Evolutionary conservation across 305 asterid genomes (phyloP).

Genomic region (Solanum hybrid): DNA sequence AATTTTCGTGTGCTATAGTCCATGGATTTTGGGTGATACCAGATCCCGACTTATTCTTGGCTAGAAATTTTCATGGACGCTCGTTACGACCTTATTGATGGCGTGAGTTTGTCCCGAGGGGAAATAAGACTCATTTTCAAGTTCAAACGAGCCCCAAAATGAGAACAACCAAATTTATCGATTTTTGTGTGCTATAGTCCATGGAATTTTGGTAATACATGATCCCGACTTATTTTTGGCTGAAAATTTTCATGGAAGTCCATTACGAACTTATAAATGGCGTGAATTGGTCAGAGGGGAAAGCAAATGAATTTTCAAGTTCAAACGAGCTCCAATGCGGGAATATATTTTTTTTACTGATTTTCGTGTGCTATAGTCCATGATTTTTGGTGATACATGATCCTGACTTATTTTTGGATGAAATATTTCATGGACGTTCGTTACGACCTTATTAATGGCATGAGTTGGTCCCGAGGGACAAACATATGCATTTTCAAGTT

Average conservation of each 20-base stretch:
- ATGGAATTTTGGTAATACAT: too few relatives aligned
- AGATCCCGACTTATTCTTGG: neutral
- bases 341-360: neutral
- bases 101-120: neutral
- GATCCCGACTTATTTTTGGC: neutral
- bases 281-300: neutral
- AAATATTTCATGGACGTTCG: neutral
- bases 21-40: neutral
- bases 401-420: neutral
- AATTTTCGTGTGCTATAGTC: neutral
- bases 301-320: neutral
- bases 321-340: neutral
- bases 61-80: neutral
- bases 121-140: neutral
- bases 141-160: neutral
- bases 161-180: too few relatives aligned
- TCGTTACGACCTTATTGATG: neutral
- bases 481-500: neutral
- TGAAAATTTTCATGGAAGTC: neutral
- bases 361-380: neutral
- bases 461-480: neutral
- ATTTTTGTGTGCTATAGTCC: neutral
- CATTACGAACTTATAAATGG: neutral
- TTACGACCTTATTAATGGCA: neutral
- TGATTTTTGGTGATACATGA: neutral